These are phyloP conservation scores for Polyrhizophydium stewartii DNA, from an alignment of 371 early-diverging fungal genomes.

Conservation along the genomic window DNA sequence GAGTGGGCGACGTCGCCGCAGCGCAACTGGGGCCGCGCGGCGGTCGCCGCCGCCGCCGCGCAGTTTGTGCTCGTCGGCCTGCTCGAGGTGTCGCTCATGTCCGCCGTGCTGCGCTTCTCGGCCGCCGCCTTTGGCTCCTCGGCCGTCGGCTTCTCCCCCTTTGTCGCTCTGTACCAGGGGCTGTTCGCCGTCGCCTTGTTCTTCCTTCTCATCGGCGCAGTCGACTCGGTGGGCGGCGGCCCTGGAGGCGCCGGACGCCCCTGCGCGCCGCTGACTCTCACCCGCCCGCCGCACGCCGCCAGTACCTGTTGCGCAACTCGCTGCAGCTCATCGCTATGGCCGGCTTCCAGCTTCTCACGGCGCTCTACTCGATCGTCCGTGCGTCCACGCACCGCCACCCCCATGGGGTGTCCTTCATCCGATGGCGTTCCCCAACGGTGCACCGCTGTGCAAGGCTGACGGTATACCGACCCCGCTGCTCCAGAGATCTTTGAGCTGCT, in stretches of 20 bases:
- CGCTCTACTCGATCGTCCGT: constrained; percentile 40
- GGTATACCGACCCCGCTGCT: neutral
- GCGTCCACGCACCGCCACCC: constrained; percentile 14
- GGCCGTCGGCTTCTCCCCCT: neutral
- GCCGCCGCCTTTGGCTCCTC: neutral
- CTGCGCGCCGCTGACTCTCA: neutral
- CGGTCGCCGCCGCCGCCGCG: neutral
- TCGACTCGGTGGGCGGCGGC: constrained; percentile 49
- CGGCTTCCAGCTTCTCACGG: constrained; percentile 39
- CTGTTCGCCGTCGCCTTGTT: constrained; percentile 49
- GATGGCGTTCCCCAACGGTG: neutral
- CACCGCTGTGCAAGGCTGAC: neutral
- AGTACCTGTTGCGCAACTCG: constrained; percentile 44
- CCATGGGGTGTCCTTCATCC: neutral
- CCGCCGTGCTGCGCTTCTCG: neutral
- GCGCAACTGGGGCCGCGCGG: neutral
- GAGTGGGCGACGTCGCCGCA: no score
- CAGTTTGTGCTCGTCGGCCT: neutral
- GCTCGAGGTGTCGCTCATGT: neutral
- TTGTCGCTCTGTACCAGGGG: constrained; percentile 44
- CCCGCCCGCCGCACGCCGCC: neutral
- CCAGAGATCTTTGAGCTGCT: neutral
- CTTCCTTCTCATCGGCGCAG: constrained; percentile 43
- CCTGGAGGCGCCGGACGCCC: no score
- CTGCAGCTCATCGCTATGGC: constrained; percentile 49